Conservation (phyloP, 257 asterid genomes). For the Eucommia ulmoides region DNA sequence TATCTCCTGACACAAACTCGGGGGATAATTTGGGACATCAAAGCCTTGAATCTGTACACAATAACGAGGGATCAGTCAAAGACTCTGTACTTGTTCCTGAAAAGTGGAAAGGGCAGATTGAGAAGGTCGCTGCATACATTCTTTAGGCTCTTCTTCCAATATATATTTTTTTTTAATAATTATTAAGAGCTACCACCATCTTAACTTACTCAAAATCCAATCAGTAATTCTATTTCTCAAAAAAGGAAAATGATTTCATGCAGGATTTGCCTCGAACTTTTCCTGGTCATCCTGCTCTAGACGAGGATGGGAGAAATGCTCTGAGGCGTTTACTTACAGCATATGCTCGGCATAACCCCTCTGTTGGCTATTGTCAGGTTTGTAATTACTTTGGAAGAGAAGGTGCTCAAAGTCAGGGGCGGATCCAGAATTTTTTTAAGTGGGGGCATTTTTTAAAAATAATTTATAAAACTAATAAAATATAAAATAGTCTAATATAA, state of each 20-base stretch:
- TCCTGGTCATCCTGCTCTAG: slow-evolving; percentile 96
- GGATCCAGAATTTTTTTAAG: no score
- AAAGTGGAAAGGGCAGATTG: slow-evolving; percentile 88
- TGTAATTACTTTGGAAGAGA: no score
- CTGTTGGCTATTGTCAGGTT: slow-evolving; percentile 97
- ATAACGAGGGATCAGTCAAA: slow-evolving; percentile 15
- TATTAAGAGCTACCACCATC: no score
- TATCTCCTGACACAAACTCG: slow-evolving; percentile 33
- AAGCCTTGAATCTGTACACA: slow-evolving; percentile 22
- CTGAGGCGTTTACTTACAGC: slow-evolving; percentile 87
- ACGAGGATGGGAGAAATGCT: slow-evolving; percentile 93
- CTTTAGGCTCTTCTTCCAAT: no score
- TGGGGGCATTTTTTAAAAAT: no score
- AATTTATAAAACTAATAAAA: no score
- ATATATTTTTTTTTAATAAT: no score
- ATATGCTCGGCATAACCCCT: slow-evolving; percentile 86
- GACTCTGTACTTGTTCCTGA: slow-evolving; percentile 38
- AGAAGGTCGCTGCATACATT: slow-evolving; percentile 78
- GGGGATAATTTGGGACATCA: slow-evolving; percentile 21
- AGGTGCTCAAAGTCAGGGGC: no score
- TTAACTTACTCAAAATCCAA: no score
- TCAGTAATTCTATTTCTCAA: no score
- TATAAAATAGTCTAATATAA: no score
- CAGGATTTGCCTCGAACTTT: slow-evolving; percentile 93
- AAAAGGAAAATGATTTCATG: no score